Conservation (phyloP, 305 asterid species). For the Ilex paraguariensis region DNA sequence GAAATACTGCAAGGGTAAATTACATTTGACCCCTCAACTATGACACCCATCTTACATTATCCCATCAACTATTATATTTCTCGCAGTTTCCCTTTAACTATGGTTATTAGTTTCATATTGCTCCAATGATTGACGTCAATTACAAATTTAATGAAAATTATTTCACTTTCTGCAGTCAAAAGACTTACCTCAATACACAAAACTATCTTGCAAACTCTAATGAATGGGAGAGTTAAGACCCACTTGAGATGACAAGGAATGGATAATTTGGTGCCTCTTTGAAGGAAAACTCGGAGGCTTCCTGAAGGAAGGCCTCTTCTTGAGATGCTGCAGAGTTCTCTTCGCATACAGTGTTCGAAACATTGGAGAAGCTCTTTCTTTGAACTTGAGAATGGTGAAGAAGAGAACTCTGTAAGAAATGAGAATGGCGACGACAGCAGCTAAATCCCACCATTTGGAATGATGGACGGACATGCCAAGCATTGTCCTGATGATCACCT, state of each 20-base stretch:
- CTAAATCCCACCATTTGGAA: slow-evolving; percentile 90
- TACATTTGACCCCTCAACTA: too few species aligned
- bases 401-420: slow-evolving; percentile 53
- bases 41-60: too few species aligned
- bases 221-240: slow-evolving; percentile 67
- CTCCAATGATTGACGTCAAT: too few species aligned
- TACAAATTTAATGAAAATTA: too few species aligned
- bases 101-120: too few species aligned
- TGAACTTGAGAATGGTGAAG: slow-evolving; percentile 58
- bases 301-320: slow-evolving; percentile 55
- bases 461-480: slow-evolving; percentile 49
- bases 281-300: slow-evolving; percentile 43
- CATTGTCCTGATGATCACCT: slow-evolving; percentile 45
- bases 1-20: too few species aligned
- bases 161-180: too few species aligned
- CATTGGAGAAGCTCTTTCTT: slow-evolving; percentile 42
- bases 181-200: too few species aligned
- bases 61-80: too few species aligned
- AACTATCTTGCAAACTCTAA: too few species aligned
- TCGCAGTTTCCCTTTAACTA: too few species aligned
- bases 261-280: slow-evolving; percentile 34
- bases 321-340: slow-evolving; percentile 51
- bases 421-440: slow-evolving; percentile 50
- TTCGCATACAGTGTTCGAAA: slow-evolving; percentile 54
- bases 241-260: slow-evolving; percentile 80